These are phyloP conservation scores for Cutaneotrichosporon arboriforme DNA, from an alignment of 1,284 basidiomycete species.

Conservation along the genomic window DNA sequence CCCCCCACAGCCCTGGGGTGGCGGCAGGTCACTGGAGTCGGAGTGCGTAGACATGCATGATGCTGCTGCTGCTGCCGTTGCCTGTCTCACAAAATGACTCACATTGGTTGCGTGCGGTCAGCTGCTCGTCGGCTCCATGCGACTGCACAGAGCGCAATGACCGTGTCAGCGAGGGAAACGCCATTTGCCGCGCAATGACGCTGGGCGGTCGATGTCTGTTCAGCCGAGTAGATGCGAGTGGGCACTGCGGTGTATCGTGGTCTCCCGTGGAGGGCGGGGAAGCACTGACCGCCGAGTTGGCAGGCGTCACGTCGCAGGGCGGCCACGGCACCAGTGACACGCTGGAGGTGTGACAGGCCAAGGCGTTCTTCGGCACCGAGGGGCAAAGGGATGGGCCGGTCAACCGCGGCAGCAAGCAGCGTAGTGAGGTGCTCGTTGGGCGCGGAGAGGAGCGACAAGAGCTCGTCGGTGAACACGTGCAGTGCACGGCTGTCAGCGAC, in stretches of 20 bases:
- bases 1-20: slow-evolving; percentile 7
- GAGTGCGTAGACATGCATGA: no score
- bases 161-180: slow-evolving; percentile 66
- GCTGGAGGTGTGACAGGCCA: background rate
- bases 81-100: no score
- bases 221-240: slow-evolving; percentile 20
- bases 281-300: slow-evolving; percentile 24
- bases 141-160: slow-evolving; percentile 68
- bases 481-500: slow-evolving; percentile 73
- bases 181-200: slow-evolving; percentile 54
- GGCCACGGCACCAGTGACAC: slow-evolving; percentile 32
- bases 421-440: slow-evolving; percentile 18
- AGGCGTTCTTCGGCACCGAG: slow-evolving; percentile 21
- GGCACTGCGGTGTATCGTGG: slow-evolving; percentile 26
- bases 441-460: slow-evolving; percentile 56
- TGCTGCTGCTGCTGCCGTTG: no score
- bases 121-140: slow-evolving; percentile 59
- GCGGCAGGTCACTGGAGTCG: slow-evolving; percentile 54
- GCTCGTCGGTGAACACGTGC: slow-evolving; percentile 66
- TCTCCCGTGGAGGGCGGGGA: slow-evolving; percentile 13
- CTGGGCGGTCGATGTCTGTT: slow-evolving; percentile 49
- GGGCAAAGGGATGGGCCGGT: slow-evolving; percentile 10
- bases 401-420: slow-evolving; percentile 5
- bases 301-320: slow-evolving; percentile 2
- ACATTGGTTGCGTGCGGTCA: slow-evolving; percentile 3